These are phyloP conservation scores for Turnera subulata DNA, from an alignment of 345 rosid genomes.

Conservation along the genomic window DNA sequence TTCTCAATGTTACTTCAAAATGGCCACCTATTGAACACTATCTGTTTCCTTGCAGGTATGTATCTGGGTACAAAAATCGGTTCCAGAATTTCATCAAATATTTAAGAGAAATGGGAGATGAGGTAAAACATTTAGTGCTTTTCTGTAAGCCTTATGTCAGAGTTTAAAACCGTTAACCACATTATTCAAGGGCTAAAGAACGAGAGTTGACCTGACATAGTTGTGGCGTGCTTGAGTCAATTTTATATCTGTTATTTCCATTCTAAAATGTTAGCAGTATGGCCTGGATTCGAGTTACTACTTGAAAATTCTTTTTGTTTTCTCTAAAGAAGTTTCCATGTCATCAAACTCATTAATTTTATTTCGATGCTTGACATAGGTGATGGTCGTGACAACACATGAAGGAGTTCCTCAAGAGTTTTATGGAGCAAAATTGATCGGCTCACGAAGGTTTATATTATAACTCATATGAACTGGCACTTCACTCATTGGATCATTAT, in stretches of 20 bases:
- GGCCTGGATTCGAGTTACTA: too few species aligned
- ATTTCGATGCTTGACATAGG: too few species aligned
- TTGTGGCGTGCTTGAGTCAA: constrained; percentile 9
- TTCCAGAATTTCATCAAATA: constrained; percentile 94
- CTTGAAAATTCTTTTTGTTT: too few species aligned
- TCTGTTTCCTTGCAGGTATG: constrained; percentile 62
- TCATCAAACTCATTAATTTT: too few species aligned
- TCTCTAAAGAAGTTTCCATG: too few species aligned
- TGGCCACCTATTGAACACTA: constrained; percentile 1
- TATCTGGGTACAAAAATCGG: constrained; percentile 94
- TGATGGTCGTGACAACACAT: constrained; percentile 91
- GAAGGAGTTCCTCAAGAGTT: constrained; percentile 97
- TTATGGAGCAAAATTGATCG: constrained; percentile 91
- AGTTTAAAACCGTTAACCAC: constrained; percentile 1
- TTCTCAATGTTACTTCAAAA: not conserved
- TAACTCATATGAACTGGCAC: not conserved
- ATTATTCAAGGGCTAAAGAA: not conserved
- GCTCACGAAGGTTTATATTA: constrained; percentile 70
- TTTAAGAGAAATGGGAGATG: constrained; percentile 97
- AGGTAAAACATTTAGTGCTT: constrained; percentile 58
- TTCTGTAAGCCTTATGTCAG: constrained; percentile 1
- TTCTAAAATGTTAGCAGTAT: not conserved
- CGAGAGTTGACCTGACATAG: not conserved
- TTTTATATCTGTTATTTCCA: constrained; percentile 4
- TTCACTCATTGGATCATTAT: not conserved